Conservation (phyloP, 768 basidiomycete genomes). For the Porphyrellus cyaneotinctus region DNA sequence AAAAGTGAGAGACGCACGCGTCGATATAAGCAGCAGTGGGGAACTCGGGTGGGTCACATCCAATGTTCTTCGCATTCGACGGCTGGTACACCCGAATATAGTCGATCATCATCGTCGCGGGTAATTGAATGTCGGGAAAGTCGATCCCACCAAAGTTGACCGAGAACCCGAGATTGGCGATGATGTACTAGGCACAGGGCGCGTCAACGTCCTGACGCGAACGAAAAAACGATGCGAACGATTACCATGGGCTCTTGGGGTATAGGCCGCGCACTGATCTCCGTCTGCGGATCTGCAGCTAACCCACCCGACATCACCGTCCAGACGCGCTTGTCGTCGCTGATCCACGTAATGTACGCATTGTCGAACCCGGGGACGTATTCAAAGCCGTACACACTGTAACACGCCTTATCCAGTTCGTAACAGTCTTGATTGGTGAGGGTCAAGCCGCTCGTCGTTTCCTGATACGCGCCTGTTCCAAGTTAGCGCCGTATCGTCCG, state of each 20-base stretch:
- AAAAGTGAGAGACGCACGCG: constrained; percentile 39
- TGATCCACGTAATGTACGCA: constrained; percentile 70
- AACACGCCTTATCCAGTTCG: constrained; percentile 37
- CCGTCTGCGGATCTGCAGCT: constrained; percentile 44
- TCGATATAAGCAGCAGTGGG: constrained; percentile 79
- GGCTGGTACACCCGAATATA: constrained; percentile 78
- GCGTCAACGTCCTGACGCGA: background rate
- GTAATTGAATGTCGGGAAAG: constrained; percentile 49
- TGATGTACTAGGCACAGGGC: constrained; percentile 47
- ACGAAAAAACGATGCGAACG: background rate
- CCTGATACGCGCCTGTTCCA: constrained; percentile 34
- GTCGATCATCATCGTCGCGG: constrained; percentile 67
- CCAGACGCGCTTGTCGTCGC: constrained; percentile 51
- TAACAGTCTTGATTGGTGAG: constrained; percentile 44
- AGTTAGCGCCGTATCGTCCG: constrained; percentile 3
- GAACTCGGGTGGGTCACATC: constrained; percentile 66
- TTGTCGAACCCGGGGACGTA: constrained; percentile 48
- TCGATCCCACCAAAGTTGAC: constrained; percentile 65
- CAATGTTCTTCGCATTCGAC: constrained; percentile 44
- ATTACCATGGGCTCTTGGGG: constrained; percentile 66
- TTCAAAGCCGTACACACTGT: constrained; percentile 51
- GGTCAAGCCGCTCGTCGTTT: constrained; percentile 36
- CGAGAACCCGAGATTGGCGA: constrained; percentile 70
- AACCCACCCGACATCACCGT: constrained; percentile 49
- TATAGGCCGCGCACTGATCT: constrained; percentile 56